phyloP scores from a whole-genome alignment of 305 asterid species.

The Rubia tinctorum region DNA sequence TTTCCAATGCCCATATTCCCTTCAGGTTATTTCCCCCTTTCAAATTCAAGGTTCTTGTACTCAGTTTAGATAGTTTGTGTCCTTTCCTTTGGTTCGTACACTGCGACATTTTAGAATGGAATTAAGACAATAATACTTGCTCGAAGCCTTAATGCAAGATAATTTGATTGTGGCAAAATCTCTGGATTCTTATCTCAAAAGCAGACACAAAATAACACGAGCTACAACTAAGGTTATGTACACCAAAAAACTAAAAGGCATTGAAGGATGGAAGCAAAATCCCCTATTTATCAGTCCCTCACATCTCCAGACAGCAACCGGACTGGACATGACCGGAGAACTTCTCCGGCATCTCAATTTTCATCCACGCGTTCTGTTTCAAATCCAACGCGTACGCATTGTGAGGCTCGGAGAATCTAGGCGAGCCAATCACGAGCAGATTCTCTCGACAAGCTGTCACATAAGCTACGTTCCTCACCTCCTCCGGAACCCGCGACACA shows the following conservation, averaged over 20 bases:
- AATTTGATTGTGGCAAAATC: not conserved
- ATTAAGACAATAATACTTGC: no score
- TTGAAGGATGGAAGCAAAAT: not conserved
- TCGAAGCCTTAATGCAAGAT: not conserved
- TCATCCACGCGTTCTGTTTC: slow-evolving; percentile 46
- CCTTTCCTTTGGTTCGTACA: not conserved
- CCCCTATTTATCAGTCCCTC: not conserved
- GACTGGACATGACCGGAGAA: slow-evolving; percentile 75
- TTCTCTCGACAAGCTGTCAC: slow-evolving; percentile 55
- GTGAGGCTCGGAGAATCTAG: slow-evolving; percentile 34
- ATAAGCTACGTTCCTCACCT: slow-evolving; percentile 26
- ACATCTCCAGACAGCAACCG: slow-evolving; percentile 67
- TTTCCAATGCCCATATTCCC: not conserved
- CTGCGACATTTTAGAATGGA: no score
- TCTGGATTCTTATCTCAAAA: not conserved
- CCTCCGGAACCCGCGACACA: slow-evolving; percentile 31
- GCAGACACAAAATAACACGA: not conserved
- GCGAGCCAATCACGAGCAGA: slow-evolving; percentile 50
- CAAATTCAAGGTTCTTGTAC: not conserved
- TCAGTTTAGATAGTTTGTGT: not conserved
- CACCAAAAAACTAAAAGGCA: not conserved
- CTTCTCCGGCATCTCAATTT: slow-evolving; percentile 31
- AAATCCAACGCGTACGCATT: slow-evolving; percentile 38
- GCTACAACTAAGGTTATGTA: not conserved
- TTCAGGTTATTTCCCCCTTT: not conserved